phyloP scores from a whole-genome alignment of 108 stramenopile species.

The Aureococcus anophagefferens region DNA sequence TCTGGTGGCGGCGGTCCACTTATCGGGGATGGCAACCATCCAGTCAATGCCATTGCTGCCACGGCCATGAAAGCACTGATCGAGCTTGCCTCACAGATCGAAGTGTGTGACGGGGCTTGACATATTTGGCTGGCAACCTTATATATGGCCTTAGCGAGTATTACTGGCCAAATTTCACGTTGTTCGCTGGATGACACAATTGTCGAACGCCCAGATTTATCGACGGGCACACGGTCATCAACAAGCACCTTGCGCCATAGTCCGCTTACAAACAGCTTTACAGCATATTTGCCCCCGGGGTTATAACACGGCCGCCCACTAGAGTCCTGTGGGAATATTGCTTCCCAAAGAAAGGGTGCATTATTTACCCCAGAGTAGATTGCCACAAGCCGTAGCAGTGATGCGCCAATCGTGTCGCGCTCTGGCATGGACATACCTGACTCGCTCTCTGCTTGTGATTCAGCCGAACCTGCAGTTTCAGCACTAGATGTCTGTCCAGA shows the following conservation, averaged over 20 bases:
- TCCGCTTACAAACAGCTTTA: not conserved
- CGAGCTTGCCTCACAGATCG: no score
- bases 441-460: no score
- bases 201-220: not conserved
- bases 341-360: not conserved
- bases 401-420: not conserved
- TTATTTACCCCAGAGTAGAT: not conserved
- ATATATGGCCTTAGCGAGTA: not conserved
- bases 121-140: no score
- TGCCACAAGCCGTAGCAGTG: not conserved
- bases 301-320: not conserved
- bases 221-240: not conserved
- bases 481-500: no score
- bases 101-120: no score
- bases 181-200: not conserved
- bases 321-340: not conserved
- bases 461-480: no score
- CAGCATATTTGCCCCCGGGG: not conserved
- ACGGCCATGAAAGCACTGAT: no score
- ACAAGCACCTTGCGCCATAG: not conserved
- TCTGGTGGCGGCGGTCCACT: no score
- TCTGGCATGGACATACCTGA: not conserved
- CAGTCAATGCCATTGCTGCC: no score
- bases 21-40: no score
- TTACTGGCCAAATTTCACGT: not conserved